Conservation (phyloP, 805 yeast species). For the Dipodascopsis tothii region DNA sequence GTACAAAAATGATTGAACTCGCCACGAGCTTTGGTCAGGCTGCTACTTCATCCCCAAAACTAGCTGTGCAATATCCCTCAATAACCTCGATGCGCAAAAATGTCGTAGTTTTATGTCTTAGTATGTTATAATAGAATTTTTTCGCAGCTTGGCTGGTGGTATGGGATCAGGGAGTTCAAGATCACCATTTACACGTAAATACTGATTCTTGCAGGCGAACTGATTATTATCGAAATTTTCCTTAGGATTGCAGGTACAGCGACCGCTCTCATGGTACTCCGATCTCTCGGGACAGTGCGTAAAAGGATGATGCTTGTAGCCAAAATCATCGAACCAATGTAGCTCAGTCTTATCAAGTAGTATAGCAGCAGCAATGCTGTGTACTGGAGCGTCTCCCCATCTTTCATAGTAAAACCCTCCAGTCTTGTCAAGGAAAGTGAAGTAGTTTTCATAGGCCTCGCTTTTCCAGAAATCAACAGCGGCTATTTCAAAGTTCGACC, state of each 20-base stretch:
- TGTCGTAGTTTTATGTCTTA: too few relatives aligned
- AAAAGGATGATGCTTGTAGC: constrained; percentile 51
- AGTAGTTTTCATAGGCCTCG: constrained; percentile 46
- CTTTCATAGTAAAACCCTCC: constrained; percentile 63
- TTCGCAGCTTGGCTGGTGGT: too few relatives aligned
- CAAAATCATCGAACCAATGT: constrained; percentile 74
- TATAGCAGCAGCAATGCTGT: constrained; percentile 59
- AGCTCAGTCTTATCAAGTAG: constrained; percentile 53
- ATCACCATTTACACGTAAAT: not conserved
- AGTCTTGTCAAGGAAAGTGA: constrained; percentile 47
- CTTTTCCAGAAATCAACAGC: constrained; percentile 49
- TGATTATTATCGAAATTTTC: constrained; percentile 14
- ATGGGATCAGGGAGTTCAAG: too few relatives aligned
- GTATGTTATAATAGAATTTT: too few relatives aligned
- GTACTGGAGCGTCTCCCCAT: constrained; percentile 85
- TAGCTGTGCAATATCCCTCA: too few relatives aligned
- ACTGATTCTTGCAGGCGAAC: constrained; percentile 12
- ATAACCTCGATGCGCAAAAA: too few relatives aligned
- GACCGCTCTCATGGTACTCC: constrained; percentile 16
- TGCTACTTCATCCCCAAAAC: too few relatives aligned
- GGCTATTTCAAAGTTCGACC: constrained; percentile 71
- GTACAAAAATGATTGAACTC: too few relatives aligned
- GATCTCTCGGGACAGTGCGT: constrained; percentile 21
- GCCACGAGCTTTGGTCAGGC: too few relatives aligned
- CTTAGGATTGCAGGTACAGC: constrained; percentile 16